Evolutionary conservation across 75 land plant species (phyloP).

Genomic region (Sequoia sempervirens): DNA sequence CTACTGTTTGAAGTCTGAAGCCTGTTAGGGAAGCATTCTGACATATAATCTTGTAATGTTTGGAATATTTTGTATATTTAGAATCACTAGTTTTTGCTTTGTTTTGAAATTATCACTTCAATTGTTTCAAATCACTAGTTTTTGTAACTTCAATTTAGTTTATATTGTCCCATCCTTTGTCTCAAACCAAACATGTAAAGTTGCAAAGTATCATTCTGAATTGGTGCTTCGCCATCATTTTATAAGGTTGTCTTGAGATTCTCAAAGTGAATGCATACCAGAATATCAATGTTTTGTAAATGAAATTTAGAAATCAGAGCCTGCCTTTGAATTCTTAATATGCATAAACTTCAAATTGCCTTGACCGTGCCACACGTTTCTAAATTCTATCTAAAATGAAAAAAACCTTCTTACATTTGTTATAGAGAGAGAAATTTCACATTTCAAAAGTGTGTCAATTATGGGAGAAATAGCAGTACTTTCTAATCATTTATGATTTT

Average conservation of each 20-base stretch:
- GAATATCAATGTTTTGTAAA: background rate
- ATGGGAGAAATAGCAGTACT: background rate
- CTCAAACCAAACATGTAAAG: background rate
- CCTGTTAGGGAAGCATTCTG: background rate
- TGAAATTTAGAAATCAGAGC: background rate
- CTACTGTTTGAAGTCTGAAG: background rate
- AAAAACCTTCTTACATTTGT: background rate
- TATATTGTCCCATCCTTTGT: background rate
- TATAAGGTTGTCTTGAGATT: background rate
- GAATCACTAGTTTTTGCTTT: background rate
- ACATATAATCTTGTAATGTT: background rate
- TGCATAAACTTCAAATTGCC: background rate
- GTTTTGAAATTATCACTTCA: background rate
- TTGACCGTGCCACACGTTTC: background rate
- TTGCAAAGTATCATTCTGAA: background rate
- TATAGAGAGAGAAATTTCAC: background rate
- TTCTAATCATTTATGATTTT: background rate
- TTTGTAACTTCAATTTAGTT: background rate
- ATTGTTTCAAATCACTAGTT: background rate
- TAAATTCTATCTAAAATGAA: background rate
- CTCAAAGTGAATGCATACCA: background rate
- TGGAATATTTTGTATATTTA: background rate
- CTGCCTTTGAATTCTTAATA: background rate
- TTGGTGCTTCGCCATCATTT: background rate
- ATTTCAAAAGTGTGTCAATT: background rate